Conservation (phyloP, 2,329 filamentous ascomycete species). For the Thermothelomyces thermophilus region DNA sequence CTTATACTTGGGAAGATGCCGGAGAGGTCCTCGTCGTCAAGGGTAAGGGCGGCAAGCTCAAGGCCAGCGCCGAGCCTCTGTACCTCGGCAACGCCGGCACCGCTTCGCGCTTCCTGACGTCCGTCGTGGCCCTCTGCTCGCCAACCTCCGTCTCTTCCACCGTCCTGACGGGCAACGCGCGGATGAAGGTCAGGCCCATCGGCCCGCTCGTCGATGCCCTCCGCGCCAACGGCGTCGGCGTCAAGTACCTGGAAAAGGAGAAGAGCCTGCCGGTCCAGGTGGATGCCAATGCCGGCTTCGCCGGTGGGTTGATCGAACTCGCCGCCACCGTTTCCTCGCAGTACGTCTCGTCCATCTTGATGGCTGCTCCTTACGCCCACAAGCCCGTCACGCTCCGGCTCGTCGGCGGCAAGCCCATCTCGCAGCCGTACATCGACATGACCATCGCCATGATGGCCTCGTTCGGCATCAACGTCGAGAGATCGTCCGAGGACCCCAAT, state of each 20-base stretch:
- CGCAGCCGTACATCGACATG: slow-evolving; percentile 97
- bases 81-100: slow-evolving; percentile 97
- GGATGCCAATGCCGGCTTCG: slow-evolving; percentile 73
- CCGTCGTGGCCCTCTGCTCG: slow-evolving; percentile 76
- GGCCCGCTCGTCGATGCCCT: slow-evolving; percentile 88
- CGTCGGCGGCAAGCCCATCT: slow-evolving; percentile 95
- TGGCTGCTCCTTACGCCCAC: slow-evolving; percentile 96
- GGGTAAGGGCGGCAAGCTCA: slow-evolving; percentile 80
- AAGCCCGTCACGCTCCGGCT: slow-evolving; percentile 83
- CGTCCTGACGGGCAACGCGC: slow-evolving; percentile 82
- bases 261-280: slow-evolving; percentile 80
- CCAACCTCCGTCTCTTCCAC: slow-evolving; percentile 60
- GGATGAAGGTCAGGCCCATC: slow-evolving; percentile 95
- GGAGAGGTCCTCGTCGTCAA: slow-evolving; percentile 86
- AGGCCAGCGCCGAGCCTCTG: slow-evolving; percentile 67
- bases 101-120: slow-evolving; percentile 89
- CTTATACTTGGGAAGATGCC: slow-evolving; percentile 88
- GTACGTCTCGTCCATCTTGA: slow-evolving; percentile 92
- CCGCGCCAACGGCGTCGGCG: slow-evolving; percentile 74
- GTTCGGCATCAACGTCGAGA: slow-evolving; percentile 77
- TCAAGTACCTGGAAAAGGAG: slow-evolving; percentile 79
- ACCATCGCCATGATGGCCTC: slow-evolving; percentile 95
- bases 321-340: slow-evolving; percentile 97
- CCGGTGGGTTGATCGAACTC: slow-evolving; percentile 81
- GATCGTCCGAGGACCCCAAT: slow-evolving; percentile 71